Percentiles rank a stretch among this genome's conserved stretches.
phyloP scores from a whole-genome alignment of 106 monocot species.

The Vanilla planifolia region DNA sequence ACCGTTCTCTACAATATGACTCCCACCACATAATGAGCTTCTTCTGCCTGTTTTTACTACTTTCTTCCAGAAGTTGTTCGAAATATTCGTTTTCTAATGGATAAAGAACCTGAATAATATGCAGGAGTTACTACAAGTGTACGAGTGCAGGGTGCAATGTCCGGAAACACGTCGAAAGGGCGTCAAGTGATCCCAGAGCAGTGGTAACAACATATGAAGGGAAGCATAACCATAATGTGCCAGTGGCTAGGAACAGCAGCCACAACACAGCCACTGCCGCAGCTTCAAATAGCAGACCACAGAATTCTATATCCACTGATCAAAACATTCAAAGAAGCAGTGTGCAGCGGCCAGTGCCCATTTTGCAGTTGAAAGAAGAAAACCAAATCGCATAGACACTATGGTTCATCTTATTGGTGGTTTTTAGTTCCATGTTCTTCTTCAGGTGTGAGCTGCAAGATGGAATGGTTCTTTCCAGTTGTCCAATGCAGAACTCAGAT shows the following conservation, averaged over 20 bases:
- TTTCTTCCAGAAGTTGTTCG: too few relatives aligned
- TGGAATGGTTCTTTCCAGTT: background rate
- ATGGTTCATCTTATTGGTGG: background rate
- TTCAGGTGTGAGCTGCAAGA: background rate
- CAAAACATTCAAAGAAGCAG: conserved; percentile 20
- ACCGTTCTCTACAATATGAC: background rate
- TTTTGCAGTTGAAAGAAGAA: conserved; percentile 61
- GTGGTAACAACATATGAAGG: conserved; percentile 81
- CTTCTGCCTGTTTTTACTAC: background rate
- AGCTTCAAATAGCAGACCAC: conserved; percentile 15
- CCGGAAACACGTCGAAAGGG: conserved; percentile 78
- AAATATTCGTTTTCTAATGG: background rate
- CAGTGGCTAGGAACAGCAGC: conserved; percentile 42
- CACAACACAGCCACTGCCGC: conserved; percentile 20
- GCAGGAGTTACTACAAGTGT: conserved; percentile 84
- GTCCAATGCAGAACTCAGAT: background rate
- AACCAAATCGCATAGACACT: conserved; percentile 14
- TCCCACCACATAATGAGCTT: background rate
- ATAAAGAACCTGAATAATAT: background rate
- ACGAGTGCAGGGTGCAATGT: conserved; percentile 65
- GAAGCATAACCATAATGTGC: conserved; percentile 75
- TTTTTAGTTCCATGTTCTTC: conserved; percentile 1
- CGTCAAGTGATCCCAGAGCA: conserved; percentile 44
- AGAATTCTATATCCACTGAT: conserved; percentile 18
- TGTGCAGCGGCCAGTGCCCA: conserved; percentile 19